These are phyloP conservation scores for Neofusicoccum parvum DNA, from an alignment of 2,329 filamentous ascomycete genomes.

Conservation along the genomic window DNA sequence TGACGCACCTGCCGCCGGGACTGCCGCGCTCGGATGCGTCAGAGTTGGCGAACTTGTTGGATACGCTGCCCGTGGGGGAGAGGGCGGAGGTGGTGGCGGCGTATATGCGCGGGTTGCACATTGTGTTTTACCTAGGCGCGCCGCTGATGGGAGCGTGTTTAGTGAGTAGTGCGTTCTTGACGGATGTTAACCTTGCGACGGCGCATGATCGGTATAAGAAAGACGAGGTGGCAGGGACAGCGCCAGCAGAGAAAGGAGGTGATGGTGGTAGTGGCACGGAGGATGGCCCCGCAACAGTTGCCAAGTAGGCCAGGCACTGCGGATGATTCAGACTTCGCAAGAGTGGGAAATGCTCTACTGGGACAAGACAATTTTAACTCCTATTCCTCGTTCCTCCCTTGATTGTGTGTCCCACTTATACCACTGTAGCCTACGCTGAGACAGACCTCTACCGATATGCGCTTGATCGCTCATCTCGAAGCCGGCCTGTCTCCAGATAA, in stretches of 20 bases:
- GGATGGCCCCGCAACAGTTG: not conserved
- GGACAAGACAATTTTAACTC: too few species aligned
- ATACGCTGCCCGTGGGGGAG: not conserved
- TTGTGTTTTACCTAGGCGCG: constrained; percentile 5
- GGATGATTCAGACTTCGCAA: too few species aligned
- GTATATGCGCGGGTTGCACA: constrained; percentile 5
- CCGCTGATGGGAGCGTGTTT: constrained; percentile 8
- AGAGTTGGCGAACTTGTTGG: not conserved
- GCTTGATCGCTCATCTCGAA: too few species aligned
- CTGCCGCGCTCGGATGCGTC: not conserved
- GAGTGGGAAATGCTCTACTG: too few species aligned
- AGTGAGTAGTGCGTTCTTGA: constrained; percentile 4
- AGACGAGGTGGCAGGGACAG: not conserved
- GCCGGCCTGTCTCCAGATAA: too few species aligned
- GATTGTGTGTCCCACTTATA: too few species aligned
- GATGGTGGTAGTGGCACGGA: not conserved
- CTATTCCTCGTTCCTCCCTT: too few species aligned
- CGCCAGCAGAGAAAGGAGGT: not conserved
- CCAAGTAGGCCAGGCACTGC: too few species aligned
- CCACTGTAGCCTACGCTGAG: too few species aligned
- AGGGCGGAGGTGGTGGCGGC: not conserved
- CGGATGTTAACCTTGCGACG: constrained; percentile 4
- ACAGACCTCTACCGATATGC: too few species aligned
- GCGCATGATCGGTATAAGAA: constrained; percentile 14
- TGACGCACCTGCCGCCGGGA: constrained; percentile 9